Base-by-base conservation (phyloP, 495 filamentous ascomycete genomes). In the Penicilliopsis zonata region DNA sequence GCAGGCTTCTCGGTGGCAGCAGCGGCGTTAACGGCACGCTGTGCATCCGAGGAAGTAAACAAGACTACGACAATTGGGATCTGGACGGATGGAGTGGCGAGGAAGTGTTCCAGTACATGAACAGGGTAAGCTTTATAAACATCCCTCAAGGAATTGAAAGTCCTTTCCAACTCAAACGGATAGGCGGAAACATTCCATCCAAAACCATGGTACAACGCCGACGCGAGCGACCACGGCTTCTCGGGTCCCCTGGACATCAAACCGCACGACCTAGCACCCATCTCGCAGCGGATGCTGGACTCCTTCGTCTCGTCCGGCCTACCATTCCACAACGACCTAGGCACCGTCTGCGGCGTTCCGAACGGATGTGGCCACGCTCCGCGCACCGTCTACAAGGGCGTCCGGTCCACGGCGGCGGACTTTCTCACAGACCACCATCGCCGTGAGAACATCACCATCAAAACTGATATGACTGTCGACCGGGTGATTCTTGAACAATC, bases 31-130 rank as follows among this genome's bases (percentile, higher is more conserved):
- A 78, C 52, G 72, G 72, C 32, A 77, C 67, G 21, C 60, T 73
- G n/a, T 75, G 69, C 46, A 61, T 77, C 22, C 72, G 72, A 7
- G 76, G 74, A 13, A 56, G 50, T 33, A 67, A 67, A 27, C 67
- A 69, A 26, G 74, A 74, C 36, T 80, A 70, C 33, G 69, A 78
- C 52, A 70, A 76, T 39, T 80, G 73, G 73, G 54, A 41, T 1
- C 27, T 71, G 28, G 58, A 63, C 0, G 69, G 63, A 9, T 73
- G 68, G 69, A 61, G 55, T 36, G 67, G 69, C 5, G 53, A 69
- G 18, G 62, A 72, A 21, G 60, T 73, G 30, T 75, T 68, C 37
- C 43, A 51, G 3, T 63, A 53, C 16, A 72, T 72, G 64, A 50
- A 42, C 37, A 71, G 70, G 57, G 63, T 65, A 34, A 5, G 10